Evolutionary conservation across 164 flowering plant species (phyloP).

Genomic region (Dillenia suffruticosa): DNA sequence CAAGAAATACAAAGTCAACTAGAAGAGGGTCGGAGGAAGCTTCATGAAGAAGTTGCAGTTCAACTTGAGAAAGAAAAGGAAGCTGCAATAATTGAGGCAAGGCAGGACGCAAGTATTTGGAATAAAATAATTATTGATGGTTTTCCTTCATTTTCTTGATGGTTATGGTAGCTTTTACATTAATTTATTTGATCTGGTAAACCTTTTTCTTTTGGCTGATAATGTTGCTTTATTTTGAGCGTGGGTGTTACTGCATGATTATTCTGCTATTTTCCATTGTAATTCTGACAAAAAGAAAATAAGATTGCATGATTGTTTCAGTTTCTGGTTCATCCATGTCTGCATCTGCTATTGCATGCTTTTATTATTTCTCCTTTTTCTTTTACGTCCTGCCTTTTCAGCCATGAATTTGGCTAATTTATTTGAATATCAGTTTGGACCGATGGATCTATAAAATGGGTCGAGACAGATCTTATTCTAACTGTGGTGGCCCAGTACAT

Average conservation of each 20-base stretch:
- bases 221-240: background rate
- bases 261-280: no score
- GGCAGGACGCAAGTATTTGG: slow-evolving; percentile 51
- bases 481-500: no score
- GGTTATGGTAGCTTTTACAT: background rate
- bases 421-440: no score
- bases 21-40: slow-evolving; percentile 81
- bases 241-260: background rate
- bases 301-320: no score
- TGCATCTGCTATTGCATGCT: no score
- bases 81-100: slow-evolving; percentile 68
- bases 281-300: no score
- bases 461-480: no score
- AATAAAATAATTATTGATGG: background rate
- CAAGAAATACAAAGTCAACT: slow-evolving; percentile 61
- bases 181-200: background rate
- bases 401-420: no score
- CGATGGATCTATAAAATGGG: no score
- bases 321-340: no score
- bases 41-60: slow-evolving; percentile 64
- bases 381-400: no score
- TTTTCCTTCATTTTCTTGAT: slow-evolving; percentile 1
- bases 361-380: no score
- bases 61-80: slow-evolving; percentile 91
- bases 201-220: background rate